Conservation (phyloP, 306 rosid species). For the Pyrus pyrifolia region DNA sequence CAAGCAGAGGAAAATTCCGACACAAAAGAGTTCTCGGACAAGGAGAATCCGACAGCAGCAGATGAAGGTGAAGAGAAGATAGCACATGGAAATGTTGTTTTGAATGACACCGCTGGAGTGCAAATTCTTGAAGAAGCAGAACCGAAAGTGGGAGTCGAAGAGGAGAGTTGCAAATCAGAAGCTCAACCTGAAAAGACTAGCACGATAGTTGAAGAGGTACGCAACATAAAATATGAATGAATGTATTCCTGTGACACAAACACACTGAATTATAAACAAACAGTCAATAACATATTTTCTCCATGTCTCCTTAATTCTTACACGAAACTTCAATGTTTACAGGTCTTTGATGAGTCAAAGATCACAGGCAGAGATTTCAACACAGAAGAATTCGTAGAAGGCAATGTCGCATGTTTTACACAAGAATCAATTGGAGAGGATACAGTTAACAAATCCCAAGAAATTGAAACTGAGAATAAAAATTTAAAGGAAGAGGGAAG, state of each 20-base stretch:
- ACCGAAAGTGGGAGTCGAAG: slow-evolving; percentile 1
- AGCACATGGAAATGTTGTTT: not conserved
- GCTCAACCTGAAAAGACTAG: not conserved
- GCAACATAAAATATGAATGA: not conserved
- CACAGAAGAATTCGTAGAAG: slow-evolving; percentile 10
- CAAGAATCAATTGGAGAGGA: slow-evolving; percentile 20
- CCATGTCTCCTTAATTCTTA: not conserved
- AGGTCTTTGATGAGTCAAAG: slow-evolving; percentile 6
- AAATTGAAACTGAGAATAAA: slow-evolving; percentile 5
- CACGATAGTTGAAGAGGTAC: slow-evolving; percentile 1
- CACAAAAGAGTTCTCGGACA: not conserved
- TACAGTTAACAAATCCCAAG: slow-evolving; percentile 4
- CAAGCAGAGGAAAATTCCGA: not conserved
- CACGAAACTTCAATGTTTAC: not conserved
- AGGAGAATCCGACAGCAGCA: not conserved
- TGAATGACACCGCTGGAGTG: not conserved
- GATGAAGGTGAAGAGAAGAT: not conserved
- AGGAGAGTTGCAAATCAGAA: slow-evolving; percentile 1
- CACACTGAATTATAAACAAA: not conserved
- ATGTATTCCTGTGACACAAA: not conserved
- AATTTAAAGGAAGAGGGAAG: slow-evolving; percentile 15
- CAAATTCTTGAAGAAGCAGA: slow-evolving; percentile 18
- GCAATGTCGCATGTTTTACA: not conserved
- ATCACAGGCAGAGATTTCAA: slow-evolving; percentile 3
- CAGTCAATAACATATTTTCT: not conserved